Base-by-base conservation (phyloP, 1,284 basidiomycete genomes). In the Cerrena zonata region DNA sequence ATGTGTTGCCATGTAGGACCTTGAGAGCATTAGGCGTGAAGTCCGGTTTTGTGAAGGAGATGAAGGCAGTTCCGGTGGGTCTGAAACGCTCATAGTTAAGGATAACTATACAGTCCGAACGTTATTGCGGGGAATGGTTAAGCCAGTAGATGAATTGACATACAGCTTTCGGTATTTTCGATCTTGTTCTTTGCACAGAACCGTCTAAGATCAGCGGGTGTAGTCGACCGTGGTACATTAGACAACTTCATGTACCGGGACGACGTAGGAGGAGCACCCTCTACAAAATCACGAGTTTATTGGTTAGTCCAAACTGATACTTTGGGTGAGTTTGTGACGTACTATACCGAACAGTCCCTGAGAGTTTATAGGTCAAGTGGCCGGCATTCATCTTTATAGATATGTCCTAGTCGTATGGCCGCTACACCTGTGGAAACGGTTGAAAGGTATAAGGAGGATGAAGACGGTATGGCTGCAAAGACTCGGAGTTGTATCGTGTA, bases 61-160 rank as follows among this genome's bases (percentile, higher is more conserved):
- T 64, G 53, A 74, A 69, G 5, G 82, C 86, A 23, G 66, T 67
- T 26, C 80, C 77, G 2, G 76, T 77, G 5, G 83, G 80, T 23
- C 64, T 61, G 65, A 85, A 86, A 53, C 75, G 75, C 27, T 71
- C 59, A 59, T 88, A 86, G 45, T 82, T 70, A 19, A 88, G 59
- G 24, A 74, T 67, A 23, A 82, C 87, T 89, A 46, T 12, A 23
- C 15, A 18, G 21, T 37, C 7, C 30, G 30, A 19, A 27, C 30
- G 43, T 26, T 30, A 37, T 23, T 27, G 22, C 15, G 38, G 26
- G 19, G 5, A 41, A 23, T 11, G 12, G 18, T 26, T 15, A 24
- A 27, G 21, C 25, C 45, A 25, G 25, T 13, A 19, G 44, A 36
- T 24, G 47, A 47, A 4, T 43, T 49, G 3, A 58, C 69, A 57